Evolutionary conservation across 768 basidiomycete species (phyloP).

Genomic region (Chlorophyllum brunneum): DNA sequence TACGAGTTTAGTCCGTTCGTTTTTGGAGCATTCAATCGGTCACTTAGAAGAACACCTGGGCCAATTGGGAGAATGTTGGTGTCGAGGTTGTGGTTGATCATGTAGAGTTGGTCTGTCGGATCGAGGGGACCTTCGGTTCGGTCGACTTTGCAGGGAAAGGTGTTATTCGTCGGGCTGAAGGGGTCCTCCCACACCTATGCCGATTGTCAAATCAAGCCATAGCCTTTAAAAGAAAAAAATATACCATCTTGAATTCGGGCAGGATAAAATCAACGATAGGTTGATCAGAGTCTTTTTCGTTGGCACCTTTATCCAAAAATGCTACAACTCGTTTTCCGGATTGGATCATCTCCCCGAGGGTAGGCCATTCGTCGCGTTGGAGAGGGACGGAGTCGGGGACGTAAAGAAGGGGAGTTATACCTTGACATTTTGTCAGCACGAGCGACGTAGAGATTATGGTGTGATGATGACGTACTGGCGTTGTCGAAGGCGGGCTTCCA

Average conservation of each 20-base stretch:
- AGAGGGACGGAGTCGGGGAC: constrained; percentile 44
- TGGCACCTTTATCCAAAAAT: constrained; percentile 51
- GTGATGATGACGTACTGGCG: constrained; percentile 32
- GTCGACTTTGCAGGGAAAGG: constrained; percentile 52
- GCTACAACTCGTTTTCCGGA: constrained; percentile 53
- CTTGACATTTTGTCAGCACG: constrained; percentile 17
- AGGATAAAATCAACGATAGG: constrained; percentile 43
- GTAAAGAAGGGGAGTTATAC: constrained; percentile 39
- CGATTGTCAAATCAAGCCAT: neutral
- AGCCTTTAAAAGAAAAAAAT: neutral
- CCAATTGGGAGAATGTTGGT: constrained; percentile 26
- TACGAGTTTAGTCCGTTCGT: constrained; percentile 28
- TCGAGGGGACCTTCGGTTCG: constrained; percentile 45
- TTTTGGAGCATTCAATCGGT: constrained; percentile 21
- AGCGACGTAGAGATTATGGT: too few species aligned
- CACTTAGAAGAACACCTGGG: constrained; percentile 21
- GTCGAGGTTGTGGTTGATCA: constrained; percentile 49
- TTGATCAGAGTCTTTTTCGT: constrained; percentile 21
- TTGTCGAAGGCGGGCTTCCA: constrained; percentile 52
- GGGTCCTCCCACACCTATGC: constrained; percentile 52
- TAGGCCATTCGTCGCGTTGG: constrained; percentile 53
- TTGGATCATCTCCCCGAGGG: constrained; percentile 55
- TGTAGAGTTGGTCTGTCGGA: constrained; percentile 46
- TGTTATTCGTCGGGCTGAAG: constrained; percentile 41
- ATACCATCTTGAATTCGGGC: constrained; percentile 56